phyloP scores from a whole-genome alignment of 805 yeast species.

The Candida pini region DNA sequence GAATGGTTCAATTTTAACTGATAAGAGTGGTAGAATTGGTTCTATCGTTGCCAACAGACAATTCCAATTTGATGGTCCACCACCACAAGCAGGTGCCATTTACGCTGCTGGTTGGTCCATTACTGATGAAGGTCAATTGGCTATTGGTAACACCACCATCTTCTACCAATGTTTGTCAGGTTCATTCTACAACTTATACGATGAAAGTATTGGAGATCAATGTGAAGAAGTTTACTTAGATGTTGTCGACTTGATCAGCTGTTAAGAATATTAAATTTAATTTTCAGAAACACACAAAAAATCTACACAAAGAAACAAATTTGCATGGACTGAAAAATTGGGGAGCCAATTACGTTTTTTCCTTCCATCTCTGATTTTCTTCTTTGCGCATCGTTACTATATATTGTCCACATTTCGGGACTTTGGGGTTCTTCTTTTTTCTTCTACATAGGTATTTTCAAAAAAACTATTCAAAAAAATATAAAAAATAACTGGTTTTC shows the following conservation, averaged over 20 bases:
- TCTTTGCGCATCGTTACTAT: too few relatives aligned
- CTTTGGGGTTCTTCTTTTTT: too few relatives aligned
- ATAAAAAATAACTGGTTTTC: too few relatives aligned
- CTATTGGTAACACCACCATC: slow-evolving; percentile 42
- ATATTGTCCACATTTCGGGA: too few relatives aligned
- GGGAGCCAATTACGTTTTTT: too few relatives aligned
- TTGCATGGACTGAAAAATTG: too few relatives aligned
- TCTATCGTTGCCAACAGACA: slow-evolving; percentile 59
- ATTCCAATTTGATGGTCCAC: slow-evolving; percentile 63
- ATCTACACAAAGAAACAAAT: too few relatives aligned
- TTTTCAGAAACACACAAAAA: too few relatives aligned
- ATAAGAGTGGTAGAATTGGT: slow-evolving; percentile 46
- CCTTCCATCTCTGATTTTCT: too few relatives aligned
- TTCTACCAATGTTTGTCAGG: slow-evolving; percentile 57
- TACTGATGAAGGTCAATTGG: slow-evolving; percentile 40
- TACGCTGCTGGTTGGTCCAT: slow-evolving; percentile 51
- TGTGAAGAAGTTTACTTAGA: slow-evolving; percentile 41
- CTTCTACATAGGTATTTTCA: too few relatives aligned
- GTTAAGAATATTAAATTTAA: slow-evolving; percentile 17
- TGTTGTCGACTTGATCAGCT: slow-evolving; percentile 38
- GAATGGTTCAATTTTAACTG: slow-evolving; percentile 36
- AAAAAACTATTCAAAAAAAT: too few relatives aligned
- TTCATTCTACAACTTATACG: slow-evolving; percentile 53
- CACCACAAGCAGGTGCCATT: slow-evolving; percentile 56
- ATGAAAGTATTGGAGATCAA: slow-evolving; percentile 40